phyloP scores from a whole-genome alignment of 108 stramenopile genomes.

The Stephanodiscus triporus region DNA sequence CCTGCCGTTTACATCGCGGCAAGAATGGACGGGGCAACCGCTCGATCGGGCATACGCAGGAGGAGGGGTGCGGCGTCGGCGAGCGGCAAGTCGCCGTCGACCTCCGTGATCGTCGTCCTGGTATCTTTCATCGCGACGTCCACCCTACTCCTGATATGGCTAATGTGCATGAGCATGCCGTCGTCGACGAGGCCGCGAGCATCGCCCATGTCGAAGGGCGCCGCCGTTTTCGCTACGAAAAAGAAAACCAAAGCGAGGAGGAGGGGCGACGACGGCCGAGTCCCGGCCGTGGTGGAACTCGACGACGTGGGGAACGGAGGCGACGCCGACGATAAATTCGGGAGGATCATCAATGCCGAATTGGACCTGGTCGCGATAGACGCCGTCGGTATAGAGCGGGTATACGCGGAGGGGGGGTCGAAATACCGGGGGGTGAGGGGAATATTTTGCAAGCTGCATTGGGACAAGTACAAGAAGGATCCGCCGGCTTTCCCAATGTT shows the following conservation, averaged over 20 bases:
- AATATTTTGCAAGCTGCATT: constrained; percentile 9
- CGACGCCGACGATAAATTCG: not conserved
- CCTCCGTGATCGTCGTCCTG: constrained; percentile 5
- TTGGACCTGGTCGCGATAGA: constrained; percentile 6
- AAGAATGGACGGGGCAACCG: not conserved
- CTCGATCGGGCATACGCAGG: constrained; percentile 14
- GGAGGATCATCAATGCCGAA: not conserved
- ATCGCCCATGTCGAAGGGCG: no score
- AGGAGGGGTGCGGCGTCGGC: constrained; percentile 3
- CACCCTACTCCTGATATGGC: not conserved
- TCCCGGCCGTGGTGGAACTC: no score
- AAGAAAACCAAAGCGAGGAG: not conserved
- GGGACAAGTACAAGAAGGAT: constrained; percentile 16
- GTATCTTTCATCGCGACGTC: not conserved
- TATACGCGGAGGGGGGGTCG: not conserved
- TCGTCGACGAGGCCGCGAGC: not conserved
- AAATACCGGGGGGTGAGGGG: not conserved
- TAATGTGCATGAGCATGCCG: not conserved
- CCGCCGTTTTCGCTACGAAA: no score
- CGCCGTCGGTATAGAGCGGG: not conserved
- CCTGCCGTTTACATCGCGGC: no score
- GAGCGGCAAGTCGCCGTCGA: not conserved
- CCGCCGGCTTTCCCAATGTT: constrained; percentile 13
- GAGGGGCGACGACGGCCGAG: not conserved
- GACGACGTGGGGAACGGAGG: not conserved